Base-by-base conservation (phyloP, 331 rosid species). In the Cydonia oblonga region DNA sequence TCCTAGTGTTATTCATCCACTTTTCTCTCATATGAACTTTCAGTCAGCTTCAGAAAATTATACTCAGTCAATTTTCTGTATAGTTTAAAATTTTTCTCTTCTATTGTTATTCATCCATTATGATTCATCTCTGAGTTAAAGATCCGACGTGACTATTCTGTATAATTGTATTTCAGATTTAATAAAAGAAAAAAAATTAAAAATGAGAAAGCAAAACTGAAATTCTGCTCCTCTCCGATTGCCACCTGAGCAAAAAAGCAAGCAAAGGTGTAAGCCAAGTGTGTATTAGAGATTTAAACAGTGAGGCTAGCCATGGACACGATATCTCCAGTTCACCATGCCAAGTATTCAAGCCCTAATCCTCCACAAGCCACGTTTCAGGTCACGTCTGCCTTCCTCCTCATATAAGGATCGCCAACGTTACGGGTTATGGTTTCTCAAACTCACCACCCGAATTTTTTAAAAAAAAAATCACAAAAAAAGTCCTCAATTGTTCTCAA, bases 291-390 rank as follows among this genome's bases (percentile, higher is more conserved):
- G 81, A 79, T 68, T 61, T 28, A 42, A 80, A 87, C 85, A 80
- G 73, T 83, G 68, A 83, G 76, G 79, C 79, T 75, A 23, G 19
- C 40, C 24, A 11, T 64, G 74, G 98, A 86, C 97, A 90, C 98
- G 96, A 80, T 79, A 79, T 72, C 71, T 70, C 79, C 30, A 42
- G 80, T 73, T 70, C 77, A 53, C 73, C 53, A 51, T 78, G 91
- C 86, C 96, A 91, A 79, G 89, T 91, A 84, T 76, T 87, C 71
- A 6, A 7, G 68, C 42, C 18, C 72, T n/a, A n/a, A 8, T 56
- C 61, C 24, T 81, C 74, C 82, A 73, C 28, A 8, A 54, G 93
- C 96, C 98, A 92, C 93, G 91, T 88, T 78, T 85, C 90, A 82
- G 78, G 65, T 64, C 10, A 19, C 67, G 35, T 64, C 63, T 12